Percentiles rank a stretch among this genome's conserved stretches.
These are phyloP conservation scores for Fraxinus sp. DNA, from an alignment of 305 asterid genomes.

Conservation along the genomic window DNA sequence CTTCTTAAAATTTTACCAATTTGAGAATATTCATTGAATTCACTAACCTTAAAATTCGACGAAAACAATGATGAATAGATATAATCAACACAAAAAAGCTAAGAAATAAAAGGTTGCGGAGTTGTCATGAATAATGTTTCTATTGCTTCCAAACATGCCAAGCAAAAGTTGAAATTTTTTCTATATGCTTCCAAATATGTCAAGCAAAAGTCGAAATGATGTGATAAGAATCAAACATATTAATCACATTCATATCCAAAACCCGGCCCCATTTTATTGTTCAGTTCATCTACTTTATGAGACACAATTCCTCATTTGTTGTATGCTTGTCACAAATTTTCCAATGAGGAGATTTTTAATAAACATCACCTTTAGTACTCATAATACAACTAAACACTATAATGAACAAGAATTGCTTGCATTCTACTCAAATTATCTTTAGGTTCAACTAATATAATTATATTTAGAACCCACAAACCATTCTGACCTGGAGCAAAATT, in stretches of 20 bases:
- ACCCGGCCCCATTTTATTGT: neutral
- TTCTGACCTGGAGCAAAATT: no score
- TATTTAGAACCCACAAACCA: no score
- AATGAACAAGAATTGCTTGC: no score
- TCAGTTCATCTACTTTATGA: neutral
- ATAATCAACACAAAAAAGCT: no score
- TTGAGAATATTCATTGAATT: no score
- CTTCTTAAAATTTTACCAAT: no score
- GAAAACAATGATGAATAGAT: neutral
- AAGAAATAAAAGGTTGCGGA: neutral
- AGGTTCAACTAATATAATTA: no score
- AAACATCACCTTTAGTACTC: no score
- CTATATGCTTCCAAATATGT: neutral
- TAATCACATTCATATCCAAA: neutral
- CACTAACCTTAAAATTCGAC: neutral
- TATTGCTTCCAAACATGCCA: neutral
- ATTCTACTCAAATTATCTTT: no score
- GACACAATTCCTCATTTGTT: neutral
- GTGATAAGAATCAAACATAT: neutral
- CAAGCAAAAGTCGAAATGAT: neutral
- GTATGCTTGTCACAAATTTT: neutral
- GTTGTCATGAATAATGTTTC: neutral
- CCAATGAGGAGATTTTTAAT: no score
- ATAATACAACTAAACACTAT: no score
- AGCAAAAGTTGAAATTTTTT: neutral